Evolutionary conservation across 768 basidiomycete species (phyloP).

Genomic region (Amanita jacksonii): DNA sequence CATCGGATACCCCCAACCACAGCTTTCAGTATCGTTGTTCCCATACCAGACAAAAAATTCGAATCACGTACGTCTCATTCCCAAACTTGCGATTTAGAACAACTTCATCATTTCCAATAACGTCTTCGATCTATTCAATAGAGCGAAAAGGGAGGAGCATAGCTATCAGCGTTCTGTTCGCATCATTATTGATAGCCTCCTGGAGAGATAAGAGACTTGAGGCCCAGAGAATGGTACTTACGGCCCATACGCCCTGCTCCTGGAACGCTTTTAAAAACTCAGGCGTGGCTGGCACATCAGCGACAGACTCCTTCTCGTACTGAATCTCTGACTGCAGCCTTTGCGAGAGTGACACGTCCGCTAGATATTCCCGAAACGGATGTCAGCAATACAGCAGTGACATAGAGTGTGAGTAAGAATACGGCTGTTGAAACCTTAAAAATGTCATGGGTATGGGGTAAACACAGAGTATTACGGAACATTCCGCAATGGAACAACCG

Average conservation of each 20-base stretch:
- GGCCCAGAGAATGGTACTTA: constrained; percentile 22
- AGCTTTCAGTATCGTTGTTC: too few species aligned
- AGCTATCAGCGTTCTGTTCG: not conserved
- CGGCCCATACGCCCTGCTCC: constrained; percentile 69
- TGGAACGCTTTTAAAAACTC: constrained; percentile 76
- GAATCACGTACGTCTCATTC: constrained; percentile 66
- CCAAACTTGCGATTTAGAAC: constrained; percentile 76
- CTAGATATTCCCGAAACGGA: too few species aligned
- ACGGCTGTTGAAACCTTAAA: not conserved
- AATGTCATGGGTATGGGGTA: not conserved
- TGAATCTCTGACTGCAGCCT: constrained; percentile 77
- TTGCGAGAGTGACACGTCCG: constrained; percentile 64
- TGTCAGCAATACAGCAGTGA: not conserved
- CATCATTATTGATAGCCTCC: not conserved
- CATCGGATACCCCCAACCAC: too few species aligned
- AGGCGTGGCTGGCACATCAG: constrained; percentile 32
- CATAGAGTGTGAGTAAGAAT: not conserved
- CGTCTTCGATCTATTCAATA: constrained; percentile 55
- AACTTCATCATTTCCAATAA: constrained; percentile 71
- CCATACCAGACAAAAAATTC: too few species aligned
- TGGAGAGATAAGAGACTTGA: not conserved
- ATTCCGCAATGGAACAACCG: not conserved
- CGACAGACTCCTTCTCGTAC: constrained; percentile 65
- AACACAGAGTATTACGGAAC: too few species aligned
- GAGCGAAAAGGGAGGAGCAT: too few species aligned